phyloP scores from a whole-genome alignment of 1,284 basidiomycete genomes.

The Fomitopsis palustris region DNA sequence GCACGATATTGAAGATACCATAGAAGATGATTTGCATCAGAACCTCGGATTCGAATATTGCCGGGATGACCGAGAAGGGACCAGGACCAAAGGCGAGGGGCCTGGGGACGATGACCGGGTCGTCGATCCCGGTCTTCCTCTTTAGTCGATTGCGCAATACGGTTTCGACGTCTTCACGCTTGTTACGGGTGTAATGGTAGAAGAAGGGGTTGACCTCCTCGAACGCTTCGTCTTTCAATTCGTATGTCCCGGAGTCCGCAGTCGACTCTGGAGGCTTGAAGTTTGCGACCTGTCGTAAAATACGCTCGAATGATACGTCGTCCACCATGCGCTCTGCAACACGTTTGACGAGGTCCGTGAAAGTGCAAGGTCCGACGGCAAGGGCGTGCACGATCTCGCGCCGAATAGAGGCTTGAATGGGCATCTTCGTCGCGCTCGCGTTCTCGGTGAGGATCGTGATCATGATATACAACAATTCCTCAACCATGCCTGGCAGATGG shows the following conservation, averaged over 20 bases:
- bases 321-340: slow-evolving; percentile 90
- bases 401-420: slow-evolving; percentile 65
- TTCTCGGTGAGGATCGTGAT: slow-evolving; percentile 88
- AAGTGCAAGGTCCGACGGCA: slow-evolving; percentile 84
- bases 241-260: slow-evolving; percentile 83
- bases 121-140: slow-evolving; percentile 58
- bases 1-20: slow-evolving; percentile 66
- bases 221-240: slow-evolving; percentile 81
- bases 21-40: slow-evolving; percentile 79
- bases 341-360: slow-evolving; percentile 90
- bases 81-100: slow-evolving; percentile 62
- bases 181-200: slow-evolving; percentile 94
- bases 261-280: slow-evolving; percentile 82
- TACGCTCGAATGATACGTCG: slow-evolving; percentile 80
- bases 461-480: slow-evolving; percentile 88
- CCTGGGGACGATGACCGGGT: slow-evolving; percentile 76
- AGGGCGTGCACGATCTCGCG: slow-evolving; percentile 91
- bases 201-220: slow-evolving; percentile 95
- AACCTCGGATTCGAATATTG: slow-evolving; percentile 62
- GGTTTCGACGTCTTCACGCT: slow-evolving; percentile 90
- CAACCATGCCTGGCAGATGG: slow-evolving; percentile 83
- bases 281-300: slow-evolving; percentile 76
- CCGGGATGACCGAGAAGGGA: slow-evolving; percentile 60
- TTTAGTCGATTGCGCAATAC: slow-evolving; percentile 69
- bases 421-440: slow-evolving; percentile 70